Evolutionary conservation across 2,329 filamentous ascomycete species (phyloP).

Genomic region (Phaeosphaeriaceae sp.): DNA sequence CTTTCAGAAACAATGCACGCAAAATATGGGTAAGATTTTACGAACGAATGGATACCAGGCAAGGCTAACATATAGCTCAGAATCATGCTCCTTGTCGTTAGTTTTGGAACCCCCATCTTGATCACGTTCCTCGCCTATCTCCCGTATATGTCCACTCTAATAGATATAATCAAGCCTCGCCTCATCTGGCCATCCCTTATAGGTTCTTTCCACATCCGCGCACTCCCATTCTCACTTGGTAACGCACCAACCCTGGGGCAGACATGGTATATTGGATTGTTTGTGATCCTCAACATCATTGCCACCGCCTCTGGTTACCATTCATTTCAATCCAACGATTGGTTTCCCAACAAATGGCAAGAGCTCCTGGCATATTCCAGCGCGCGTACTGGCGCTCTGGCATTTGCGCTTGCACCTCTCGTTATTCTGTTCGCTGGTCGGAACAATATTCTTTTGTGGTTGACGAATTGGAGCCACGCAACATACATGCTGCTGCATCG

Average conservation of each 20-base stretch:
- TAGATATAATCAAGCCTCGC: slow-evolving; percentile 20
- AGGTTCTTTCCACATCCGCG: slow-evolving; percentile 19
- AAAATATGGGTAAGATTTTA: slow-evolving; percentile 18
- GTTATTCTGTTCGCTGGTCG: slow-evolving; percentile 45
- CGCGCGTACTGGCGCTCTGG: slow-evolving; percentile 39
- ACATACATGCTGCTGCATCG: slow-evolving; percentile 49
- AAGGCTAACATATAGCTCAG: slow-evolving; percentile 29
- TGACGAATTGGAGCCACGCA: slow-evolving; percentile 48
- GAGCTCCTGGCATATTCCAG: slow-evolving; percentile 38
- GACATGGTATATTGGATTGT: slow-evolving; percentile 51
- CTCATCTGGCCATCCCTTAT: slow-evolving; percentile 22
- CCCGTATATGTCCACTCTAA: slow-evolving; percentile 14
- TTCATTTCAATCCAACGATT: slow-evolving; percentile 49
- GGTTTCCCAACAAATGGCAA: slow-evolving; percentile 35
- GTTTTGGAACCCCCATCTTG: slow-evolving; percentile 26
- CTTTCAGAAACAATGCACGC: slow-evolving; percentile 16
- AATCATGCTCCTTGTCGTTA: slow-evolving; percentile 22
- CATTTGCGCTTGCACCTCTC: slow-evolving; percentile 38
- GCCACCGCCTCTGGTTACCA: slow-evolving; percentile 29
- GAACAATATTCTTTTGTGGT: slow-evolving; percentile 49
- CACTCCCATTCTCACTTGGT: slow-evolving; percentile 19
- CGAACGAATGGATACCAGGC: slow-evolving; percentile 36
- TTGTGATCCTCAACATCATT: slow-evolving; percentile 27
- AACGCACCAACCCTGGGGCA: slow-evolving; percentile 55
- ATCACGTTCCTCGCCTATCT: slow-evolving; percentile 18